phyloP scores from a whole-genome alignment of 2,329 filamentous ascomycete genomes.

The Trichoderma cornu-damae region DNA sequence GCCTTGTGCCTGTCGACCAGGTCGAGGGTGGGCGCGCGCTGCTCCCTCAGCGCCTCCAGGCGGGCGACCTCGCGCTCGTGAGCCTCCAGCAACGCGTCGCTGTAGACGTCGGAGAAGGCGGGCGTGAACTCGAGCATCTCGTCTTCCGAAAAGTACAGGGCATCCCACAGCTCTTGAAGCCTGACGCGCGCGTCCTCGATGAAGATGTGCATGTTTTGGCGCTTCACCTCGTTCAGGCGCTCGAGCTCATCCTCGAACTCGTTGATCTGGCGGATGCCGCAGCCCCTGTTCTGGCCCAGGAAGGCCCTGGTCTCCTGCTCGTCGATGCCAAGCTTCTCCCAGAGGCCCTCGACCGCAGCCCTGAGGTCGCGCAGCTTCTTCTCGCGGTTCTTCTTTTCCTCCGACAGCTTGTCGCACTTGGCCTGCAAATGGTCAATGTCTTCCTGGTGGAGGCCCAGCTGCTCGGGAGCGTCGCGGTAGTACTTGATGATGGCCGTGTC shows the following conservation, averaged over 20 bases:
- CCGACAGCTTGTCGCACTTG: slow-evolving; percentile 74
- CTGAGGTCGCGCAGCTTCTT: slow-evolving; percentile 70
- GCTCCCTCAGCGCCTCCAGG: slow-evolving; percentile 75
- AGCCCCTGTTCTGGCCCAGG: slow-evolving; percentile 81
- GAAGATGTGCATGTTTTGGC: slow-evolving; percentile 91
- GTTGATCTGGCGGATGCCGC: slow-evolving; percentile 85
- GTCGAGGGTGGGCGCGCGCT: slow-evolving; percentile 76
- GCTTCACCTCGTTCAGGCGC: slow-evolving; percentile 84
- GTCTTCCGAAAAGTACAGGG: slow-evolving; percentile 89
- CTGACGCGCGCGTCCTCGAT: slow-evolving; percentile 89
- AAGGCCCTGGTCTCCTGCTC: slow-evolving; percentile 80
- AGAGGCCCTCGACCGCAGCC: slow-evolving; percentile 73
- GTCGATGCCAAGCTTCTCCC: slow-evolving; percentile 82
- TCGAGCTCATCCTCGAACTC: slow-evolving; percentile 90
- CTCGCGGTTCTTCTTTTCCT: slow-evolving; percentile 85
- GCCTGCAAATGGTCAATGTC: slow-evolving; percentile 68
- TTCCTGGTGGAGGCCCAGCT: slow-evolving; percentile 85
- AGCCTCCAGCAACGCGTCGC: slow-evolving; percentile 87
- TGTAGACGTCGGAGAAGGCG: slow-evolving; percentile 95
- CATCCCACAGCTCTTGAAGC: slow-evolving; percentile 92
- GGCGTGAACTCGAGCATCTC: slow-evolving; percentile 98
- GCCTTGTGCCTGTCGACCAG: slow-evolving; percentile 79
- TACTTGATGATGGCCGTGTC: slow-evolving; percentile 82
- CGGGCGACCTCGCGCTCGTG: slow-evolving; percentile 87
- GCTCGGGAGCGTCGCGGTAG: slow-evolving; percentile 86